Evolutionary conservation across 2,329 filamentous ascomycete genomes (phyloP).

Genomic region (Colletotrichum nymphaeae): DNA sequence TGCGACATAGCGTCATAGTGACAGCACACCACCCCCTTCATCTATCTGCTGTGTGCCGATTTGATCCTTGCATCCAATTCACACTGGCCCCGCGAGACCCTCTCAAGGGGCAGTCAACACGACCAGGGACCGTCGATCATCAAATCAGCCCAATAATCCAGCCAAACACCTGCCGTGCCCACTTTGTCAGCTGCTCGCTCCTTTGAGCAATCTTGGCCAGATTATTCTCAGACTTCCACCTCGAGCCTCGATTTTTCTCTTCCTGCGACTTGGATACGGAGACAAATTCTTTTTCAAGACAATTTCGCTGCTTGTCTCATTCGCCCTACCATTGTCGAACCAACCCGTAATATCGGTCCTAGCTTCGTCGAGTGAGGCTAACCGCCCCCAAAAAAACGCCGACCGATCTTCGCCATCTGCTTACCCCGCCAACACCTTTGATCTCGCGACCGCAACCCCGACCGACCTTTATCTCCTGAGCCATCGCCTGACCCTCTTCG

Average conservation of each 20-base stretch:
- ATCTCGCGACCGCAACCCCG: constrained; percentile 4
- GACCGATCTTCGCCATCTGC: constrained; percentile 10
- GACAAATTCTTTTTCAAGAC: background rate
- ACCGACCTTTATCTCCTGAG: constrained; percentile 2
- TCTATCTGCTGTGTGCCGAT: constrained; percentile 21
- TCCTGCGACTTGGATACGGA: background rate
- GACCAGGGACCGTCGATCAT: constrained; percentile 30
- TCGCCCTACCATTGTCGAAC: background rate
- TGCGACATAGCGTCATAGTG: constrained; percentile 28
- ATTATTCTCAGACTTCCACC: background rate
- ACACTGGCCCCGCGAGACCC: constrained; percentile 32
- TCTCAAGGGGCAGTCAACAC: constrained; percentile 16
- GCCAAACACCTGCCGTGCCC: constrained; percentile 8
- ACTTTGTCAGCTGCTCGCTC: constrained; percentile 15
- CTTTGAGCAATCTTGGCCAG: constrained; percentile 1
- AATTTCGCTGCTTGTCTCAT: background rate
- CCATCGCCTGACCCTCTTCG: constrained; percentile 4
- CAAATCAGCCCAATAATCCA: constrained; percentile 20
- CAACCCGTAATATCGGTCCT: background rate
- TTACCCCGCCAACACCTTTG: constrained; percentile 30
- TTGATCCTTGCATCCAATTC: constrained; percentile 20
- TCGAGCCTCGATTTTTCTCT: background rate
- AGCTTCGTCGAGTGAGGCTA: constrained; percentile 8
- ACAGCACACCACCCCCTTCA: constrained; percentile 33
- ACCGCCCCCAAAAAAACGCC: constrained; percentile 5